phyloP scores from a whole-genome alignment of 352 stramenopile genomes.

The Globisporangium paroecandrum region DNA sequence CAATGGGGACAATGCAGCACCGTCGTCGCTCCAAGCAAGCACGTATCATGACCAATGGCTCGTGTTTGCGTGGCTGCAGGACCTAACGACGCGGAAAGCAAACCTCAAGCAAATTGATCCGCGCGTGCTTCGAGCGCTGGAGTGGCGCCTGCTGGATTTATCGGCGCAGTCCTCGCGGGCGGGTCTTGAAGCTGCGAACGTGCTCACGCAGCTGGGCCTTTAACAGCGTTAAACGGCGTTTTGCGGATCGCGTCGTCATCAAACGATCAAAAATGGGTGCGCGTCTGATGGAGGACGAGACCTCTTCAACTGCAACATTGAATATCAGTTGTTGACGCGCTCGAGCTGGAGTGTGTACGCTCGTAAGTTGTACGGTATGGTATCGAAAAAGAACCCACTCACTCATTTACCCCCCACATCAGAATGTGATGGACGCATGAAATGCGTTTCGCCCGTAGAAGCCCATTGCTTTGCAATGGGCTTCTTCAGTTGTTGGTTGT shows the following conservation, averaged over 20 bases:
- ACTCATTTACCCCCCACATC: not conserved
- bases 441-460: not conserved
- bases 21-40: not conserved
- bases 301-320: not conserved
- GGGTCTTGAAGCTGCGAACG: conserved; percentile 34
- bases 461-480: not conserved
- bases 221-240: not conserved
- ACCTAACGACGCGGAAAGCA: conserved; percentile 13
- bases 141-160: conserved; percentile 28
- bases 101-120: conserved; percentile 32
- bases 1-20: not conserved
- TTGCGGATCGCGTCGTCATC: not conserved
- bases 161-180: conserved; percentile 24
- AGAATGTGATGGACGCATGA: not conserved
- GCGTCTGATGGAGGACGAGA: not conserved
- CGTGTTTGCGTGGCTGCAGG: conserved; percentile 46
- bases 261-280: conserved; percentile 2
- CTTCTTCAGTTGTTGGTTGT: no score
- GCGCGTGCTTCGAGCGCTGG: conserved; percentile 33
- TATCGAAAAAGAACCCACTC: not conserved
- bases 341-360: not conserved
- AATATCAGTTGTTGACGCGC: not conserved
- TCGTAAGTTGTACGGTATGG: not conserved
- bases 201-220: conserved; percentile 32
- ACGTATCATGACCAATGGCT: conserved; percentile 26